These are phyloP conservation scores for Microsporum audouinii DNA, from an alignment of 2,329 filamentous ascomycete genomes.

Conservation along the genomic window DNA sequence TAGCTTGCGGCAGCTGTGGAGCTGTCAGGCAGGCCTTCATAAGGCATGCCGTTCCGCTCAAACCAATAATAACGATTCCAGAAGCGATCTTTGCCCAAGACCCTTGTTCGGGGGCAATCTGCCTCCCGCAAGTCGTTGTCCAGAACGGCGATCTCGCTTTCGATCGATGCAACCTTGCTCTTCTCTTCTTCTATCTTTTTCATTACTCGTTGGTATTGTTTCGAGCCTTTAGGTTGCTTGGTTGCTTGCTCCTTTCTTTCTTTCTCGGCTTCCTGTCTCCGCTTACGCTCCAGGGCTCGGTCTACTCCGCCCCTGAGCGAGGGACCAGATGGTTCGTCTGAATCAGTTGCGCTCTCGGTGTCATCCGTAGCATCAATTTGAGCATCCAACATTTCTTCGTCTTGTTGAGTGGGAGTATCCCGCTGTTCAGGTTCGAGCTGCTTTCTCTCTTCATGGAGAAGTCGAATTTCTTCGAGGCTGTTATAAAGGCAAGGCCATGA, in stretches of 20 bases:
- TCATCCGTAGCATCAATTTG: constrained; percentile 53
- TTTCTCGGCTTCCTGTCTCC: constrained; percentile 59
- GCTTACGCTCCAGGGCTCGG: constrained; percentile 62
- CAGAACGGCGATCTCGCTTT: constrained; percentile 71
- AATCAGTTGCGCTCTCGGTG: constrained; percentile 15
- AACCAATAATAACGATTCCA: constrained; percentile 99
- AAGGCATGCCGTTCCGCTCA: constrained; percentile 96
- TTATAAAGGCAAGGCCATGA: neutral
- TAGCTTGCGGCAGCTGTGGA: constrained; percentile 81
- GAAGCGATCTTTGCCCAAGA: constrained; percentile 88
- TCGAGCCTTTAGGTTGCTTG: constrained; percentile 65
- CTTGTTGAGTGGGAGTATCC: constrained; percentile 33
- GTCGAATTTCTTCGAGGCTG: constrained; percentile 36
- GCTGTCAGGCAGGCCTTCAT: constrained; percentile 72
- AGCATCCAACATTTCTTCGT: constrained; percentile 27
- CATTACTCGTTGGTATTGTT: constrained; percentile 75
- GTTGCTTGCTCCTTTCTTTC: constrained; percentile 57
- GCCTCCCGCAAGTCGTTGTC: constrained; percentile 91
- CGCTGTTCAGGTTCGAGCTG: constrained; percentile 38
- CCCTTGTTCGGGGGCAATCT: constrained; percentile 78
- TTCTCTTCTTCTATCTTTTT: constrained; percentile 86
- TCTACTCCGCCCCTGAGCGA: constrained; percentile 54
- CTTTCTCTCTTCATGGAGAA: constrained; percentile 38
- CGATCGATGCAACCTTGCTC: constrained; percentile 64
- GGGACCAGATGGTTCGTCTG: constrained; percentile 39